These are phyloP conservation scores for Herpetomonas tarakana DNA, from an alignment of 208 protist genomes.

Conservation along the genomic window DNA sequence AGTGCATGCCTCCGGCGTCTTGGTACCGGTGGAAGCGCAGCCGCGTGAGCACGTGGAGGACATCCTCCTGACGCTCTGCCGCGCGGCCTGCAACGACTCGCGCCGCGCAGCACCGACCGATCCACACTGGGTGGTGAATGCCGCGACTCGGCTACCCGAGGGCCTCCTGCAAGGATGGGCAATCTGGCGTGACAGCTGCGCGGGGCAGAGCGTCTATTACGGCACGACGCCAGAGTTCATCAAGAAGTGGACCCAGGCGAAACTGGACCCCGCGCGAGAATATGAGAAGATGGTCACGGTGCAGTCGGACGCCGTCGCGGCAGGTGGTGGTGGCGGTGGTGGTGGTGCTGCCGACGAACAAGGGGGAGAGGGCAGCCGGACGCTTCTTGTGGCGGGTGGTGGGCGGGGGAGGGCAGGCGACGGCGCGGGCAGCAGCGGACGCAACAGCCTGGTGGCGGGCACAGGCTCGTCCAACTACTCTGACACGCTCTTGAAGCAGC, in stretches of 20 bases:
- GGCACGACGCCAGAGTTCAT: conserved; percentile 45
- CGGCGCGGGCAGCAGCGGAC: neutral
- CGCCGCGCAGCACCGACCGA: conserved; percentile 36
- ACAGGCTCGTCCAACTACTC: conserved; percentile 1
- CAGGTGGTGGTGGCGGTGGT: neutral
- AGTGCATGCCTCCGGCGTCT: neutral
- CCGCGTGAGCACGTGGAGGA: conserved; percentile 49
- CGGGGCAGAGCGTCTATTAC: conserved; percentile 36
- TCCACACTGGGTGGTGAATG: conserved; percentile 44
- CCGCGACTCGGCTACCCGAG: conserved; percentile 21
- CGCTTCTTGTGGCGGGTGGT: neutral
- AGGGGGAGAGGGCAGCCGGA: neutral
- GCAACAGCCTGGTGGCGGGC: neutral
- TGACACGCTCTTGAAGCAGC: neutral
- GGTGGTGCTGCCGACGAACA: too few relatives aligned
- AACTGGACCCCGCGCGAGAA: conserved; percentile 12
- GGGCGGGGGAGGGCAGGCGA: neutral
- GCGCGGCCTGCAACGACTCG: conserved; percentile 32
- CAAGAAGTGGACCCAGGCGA: conserved; percentile 40
- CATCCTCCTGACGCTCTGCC: conserved; percentile 49
- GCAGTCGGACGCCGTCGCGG: neutral
- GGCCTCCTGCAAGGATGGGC: conserved; percentile 25
- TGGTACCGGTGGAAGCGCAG: conserved; percentile 8
- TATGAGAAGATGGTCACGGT: conserved; percentile 17
- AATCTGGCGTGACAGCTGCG: conserved; percentile 31